A percentile compares a stretch with the other conserved stretches of the same genome.
Conservation (phyloP, 176 grass and related monocot genomes). For the Zizania latifolia region DNA sequence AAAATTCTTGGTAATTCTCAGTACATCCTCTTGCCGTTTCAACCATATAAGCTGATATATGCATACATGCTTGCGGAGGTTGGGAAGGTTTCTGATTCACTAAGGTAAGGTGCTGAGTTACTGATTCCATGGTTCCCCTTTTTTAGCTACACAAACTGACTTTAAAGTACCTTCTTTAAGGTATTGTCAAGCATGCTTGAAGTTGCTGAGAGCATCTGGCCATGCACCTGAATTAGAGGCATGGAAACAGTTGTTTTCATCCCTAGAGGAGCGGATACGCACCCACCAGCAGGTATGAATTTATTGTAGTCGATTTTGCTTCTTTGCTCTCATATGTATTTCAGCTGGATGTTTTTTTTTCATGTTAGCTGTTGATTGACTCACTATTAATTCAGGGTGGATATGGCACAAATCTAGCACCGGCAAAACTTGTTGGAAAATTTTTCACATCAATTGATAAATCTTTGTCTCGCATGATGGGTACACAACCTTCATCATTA, state of each 20-base stretch:
- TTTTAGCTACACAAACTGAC: constrained; percentile 10
- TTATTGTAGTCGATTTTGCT: not conserved
- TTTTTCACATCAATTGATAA: constrained; percentile 80
- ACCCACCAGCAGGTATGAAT: constrained; percentile 83
- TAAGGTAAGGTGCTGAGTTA: constrained; percentile 48
- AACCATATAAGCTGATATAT: constrained; percentile 95
- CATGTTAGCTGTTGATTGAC: not conserved
- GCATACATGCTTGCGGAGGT: constrained; percentile 95
- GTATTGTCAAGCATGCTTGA: constrained; percentile 93
- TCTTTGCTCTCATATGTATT: not conserved
- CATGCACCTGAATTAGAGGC: constrained; percentile 72
- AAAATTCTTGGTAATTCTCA: constrained; percentile 91
- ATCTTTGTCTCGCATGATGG: constrained; percentile 84
- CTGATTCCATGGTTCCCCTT: constrained; percentile 11
- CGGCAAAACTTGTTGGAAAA: constrained; percentile 82
- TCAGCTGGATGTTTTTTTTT: not conserved
- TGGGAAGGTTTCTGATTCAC: constrained; percentile 80
- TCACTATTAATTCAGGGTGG: constrained; percentile 54
- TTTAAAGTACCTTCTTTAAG: constrained; percentile 35
- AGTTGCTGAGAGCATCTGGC: constrained; percentile 65
- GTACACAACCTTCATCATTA: constrained; percentile 43
- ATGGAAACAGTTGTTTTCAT: constrained; percentile 75
- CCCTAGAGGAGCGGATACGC: constrained; percentile 76
- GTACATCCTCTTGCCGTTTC: constrained; percentile 74
- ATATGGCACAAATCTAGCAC: constrained; percentile 70